Base-by-base conservation (phyloP, 1,284 basidiomycete genomes). In the Sporisorium reilianum region DNA sequence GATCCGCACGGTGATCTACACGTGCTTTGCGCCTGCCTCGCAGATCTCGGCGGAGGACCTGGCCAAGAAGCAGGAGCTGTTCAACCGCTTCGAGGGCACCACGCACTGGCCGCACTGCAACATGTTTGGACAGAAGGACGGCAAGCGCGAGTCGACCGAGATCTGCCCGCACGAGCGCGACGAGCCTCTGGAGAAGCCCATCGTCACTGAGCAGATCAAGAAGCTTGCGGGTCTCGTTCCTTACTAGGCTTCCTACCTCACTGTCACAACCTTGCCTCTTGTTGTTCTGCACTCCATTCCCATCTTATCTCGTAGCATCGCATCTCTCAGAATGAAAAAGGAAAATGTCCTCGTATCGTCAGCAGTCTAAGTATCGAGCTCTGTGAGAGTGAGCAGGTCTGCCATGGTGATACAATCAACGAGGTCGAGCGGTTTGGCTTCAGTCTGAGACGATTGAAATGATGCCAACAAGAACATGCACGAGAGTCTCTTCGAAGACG, bases 1-100 rank as follows among this genome's bases (percentile, higher is more conserved):
- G 45, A 59, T 59, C 20, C 61, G 63, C 7, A 50, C 67, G 44
- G 66, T 74, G 3, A 69, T 60, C 36, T 74, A 59, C 49, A 52
- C 50, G 3, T 59, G 57, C 57, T 52, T 52, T 20, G 42, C 49
- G 0, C 57, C 57, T 14, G 50, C 40, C 6, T 36, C 40, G 30
- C 41, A 52, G 8, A 16, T 12, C 20, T 44, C 40, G 8, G n/a
- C 26, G 8, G 49, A 59, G 20, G 57, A 51, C 34, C 49, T 59
- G 2, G 49, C 20, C 30, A 45, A 44, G 40, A 59, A 59, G 41
- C 38, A 59, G 34, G 49, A 42, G 40, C 41, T 44, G 26, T 59
- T 59, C 22, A 14, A 52, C 11, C 34, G 30, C 5, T 52, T 42
- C 20, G 30, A 52, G 22, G 49, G 57, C 14, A 59, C 57, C 40